Percentiles rank a stretch among this genome's conserved stretches.
Evolutionary conservation across 2,329 filamentous ascomycete genomes (phyloP).

Genomic region (Paramyrothecium roridum): DNA sequence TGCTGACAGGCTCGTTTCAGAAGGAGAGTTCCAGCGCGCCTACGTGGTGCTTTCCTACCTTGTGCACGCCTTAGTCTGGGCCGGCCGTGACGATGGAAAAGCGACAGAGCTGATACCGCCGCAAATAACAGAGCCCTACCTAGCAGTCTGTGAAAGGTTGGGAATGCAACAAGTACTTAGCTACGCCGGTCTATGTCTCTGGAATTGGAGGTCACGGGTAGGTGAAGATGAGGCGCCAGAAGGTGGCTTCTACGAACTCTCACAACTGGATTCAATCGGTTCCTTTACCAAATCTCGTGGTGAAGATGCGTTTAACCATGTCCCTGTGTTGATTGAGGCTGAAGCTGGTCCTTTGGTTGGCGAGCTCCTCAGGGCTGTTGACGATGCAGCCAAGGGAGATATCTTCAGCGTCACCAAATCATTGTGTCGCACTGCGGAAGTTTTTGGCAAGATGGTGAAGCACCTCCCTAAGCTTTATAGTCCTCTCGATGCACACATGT

Average conservation of each 20-base stretch:
- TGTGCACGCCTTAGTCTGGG: constrained; percentile 13
- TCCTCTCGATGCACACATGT: constrained; percentile 10
- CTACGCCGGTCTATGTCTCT: constrained; percentile 13
- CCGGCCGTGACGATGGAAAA: constrained; percentile 1
- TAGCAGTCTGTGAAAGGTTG: constrained; percentile 11
- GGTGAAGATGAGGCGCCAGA: neutral
- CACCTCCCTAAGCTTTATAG: constrained; percentile 11
- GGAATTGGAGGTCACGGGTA: constrained; percentile 10
- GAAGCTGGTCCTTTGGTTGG: constrained; percentile 9
- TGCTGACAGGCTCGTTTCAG: constrained; percentile 3
- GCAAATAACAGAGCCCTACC: constrained; percentile 13
- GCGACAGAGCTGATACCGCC: constrained; percentile 8
- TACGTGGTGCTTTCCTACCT: constrained; percentile 14
- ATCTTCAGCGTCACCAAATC: constrained; percentile 2
- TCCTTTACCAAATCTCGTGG: constrained; percentile 11
- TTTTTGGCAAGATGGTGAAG: constrained; percentile 6
- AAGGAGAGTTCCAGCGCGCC: constrained; percentile 8
- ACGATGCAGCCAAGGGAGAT: constrained; percentile 1
- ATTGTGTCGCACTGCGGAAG: constrained; percentile 1
- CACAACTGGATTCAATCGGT: constrained; percentile 4
- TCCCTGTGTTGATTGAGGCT: constrained; percentile 13
- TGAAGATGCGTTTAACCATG: constrained; percentile 13
- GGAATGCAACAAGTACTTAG: constrained; percentile 11
- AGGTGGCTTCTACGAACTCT: constrained; percentile 5
- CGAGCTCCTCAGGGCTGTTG: constrained; percentile 7